These are phyloP conservation scores for Plantago major DNA, from an alignment of 257 asterid genomes.

Conservation along the genomic window DNA sequence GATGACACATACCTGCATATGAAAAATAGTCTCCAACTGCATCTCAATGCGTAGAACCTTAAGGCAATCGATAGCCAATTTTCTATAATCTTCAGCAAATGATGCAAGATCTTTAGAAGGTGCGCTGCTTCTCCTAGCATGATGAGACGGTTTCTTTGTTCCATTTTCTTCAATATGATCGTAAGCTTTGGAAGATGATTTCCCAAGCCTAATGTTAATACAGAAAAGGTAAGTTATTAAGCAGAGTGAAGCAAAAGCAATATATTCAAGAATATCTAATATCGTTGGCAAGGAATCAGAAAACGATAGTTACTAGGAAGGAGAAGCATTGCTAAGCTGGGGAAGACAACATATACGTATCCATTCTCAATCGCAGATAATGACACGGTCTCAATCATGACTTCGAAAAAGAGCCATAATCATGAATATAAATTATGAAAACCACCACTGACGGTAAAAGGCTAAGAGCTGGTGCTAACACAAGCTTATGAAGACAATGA, in stretches of 20 bases:
- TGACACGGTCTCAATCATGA: neutral
- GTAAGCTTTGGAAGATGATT: constrained; percentile 50
- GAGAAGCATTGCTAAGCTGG: constrained; percentile 2
- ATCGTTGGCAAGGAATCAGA: constrained; percentile 5
- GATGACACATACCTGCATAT: constrained; percentile 69
- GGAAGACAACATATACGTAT: constrained; percentile 8
- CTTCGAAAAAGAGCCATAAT: too few relatives aligned
- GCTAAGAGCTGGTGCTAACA: too few relatives aligned
- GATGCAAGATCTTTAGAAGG: constrained; percentile 72
- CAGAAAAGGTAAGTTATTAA: constrained; percentile 21
- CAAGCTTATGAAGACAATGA: constrained; percentile 19
- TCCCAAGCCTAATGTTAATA: constrained; percentile 61
- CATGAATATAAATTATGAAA: too few relatives aligned
- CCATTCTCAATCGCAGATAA: constrained; percentile 5
- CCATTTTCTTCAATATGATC: constrained; percentile 60
- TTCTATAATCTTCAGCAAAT: constrained; percentile 91
- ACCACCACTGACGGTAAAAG: too few relatives aligned
- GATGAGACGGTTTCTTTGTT: constrained; percentile 38
- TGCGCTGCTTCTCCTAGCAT: constrained; percentile 56
- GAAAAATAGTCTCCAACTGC: constrained; percentile 95
- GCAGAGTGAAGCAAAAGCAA: constrained; percentile 9
- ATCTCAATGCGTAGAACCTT: constrained; percentile 94
- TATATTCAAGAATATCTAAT: neutral
- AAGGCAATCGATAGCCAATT: constrained; percentile 92
- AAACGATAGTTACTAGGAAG: constrained; percentile 5